Evolutionary conservation across 2,329 filamentous ascomycete genomes (phyloP), one percentile per base, ranked within the genome.

Genomic region (Drechslerella coelobrocha): DNA sequence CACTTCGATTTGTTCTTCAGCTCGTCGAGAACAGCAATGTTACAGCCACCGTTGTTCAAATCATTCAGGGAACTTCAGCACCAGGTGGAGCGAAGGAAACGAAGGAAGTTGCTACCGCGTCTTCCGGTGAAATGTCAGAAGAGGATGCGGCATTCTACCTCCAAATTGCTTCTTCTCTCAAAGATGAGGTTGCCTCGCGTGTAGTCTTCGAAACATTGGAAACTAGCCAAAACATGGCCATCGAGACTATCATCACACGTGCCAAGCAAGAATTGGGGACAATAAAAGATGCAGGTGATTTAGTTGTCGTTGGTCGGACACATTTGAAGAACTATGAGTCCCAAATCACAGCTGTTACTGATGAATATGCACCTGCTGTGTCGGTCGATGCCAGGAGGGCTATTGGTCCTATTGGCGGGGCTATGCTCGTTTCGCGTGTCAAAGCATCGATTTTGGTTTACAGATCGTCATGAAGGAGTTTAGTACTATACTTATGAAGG

Each of bases 1-100:
- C 92, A 0, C 83, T 97, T 0, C 83, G 88, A 0, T 85, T 97
- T 24, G 89, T 93, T 2, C 82, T 97, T 1, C 93, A 96, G 76
- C 83, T 97, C 0, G 90, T 88, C 0, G 87, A 88, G 77, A 94
- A 92, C 75, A 61, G 86, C 1, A 85, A 89, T 41, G 86, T 96
- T 23, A 92, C 90, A 0, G 90, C 88, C 0, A 92, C 90, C 0
- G 84, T 97, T 29, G 81, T 89, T 0, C 86, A 87, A 72, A 82
- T 90, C 21, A 79, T 78, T 23, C 78, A 76, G 27, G 72, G 69
- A n/a, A 43, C 48, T n/a, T 57, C 68, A 45, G 61, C 66, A 14
- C 23, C 24, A 6, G 23, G 10, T 14, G 26, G 23, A 50, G 12
- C 55, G 1, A 48, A 50, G 27, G 21, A 47, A 26, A 43, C 19